Conservation (phyloP, 345 rosid genomes). For the Pelargonium nanum region DNA sequence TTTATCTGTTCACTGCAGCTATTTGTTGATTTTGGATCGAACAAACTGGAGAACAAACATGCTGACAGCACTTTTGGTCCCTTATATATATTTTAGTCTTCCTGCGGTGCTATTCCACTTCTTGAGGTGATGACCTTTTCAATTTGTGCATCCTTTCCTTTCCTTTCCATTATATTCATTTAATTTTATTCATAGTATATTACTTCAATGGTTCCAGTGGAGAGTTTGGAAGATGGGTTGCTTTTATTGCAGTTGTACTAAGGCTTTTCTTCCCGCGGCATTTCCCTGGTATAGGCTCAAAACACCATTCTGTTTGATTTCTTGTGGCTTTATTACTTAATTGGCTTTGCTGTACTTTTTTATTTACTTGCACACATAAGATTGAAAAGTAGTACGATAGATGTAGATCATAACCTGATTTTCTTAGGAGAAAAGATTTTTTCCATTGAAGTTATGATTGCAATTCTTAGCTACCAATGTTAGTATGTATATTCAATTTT, state of each 20-base stretch:
- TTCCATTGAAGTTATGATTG: too few species aligned
- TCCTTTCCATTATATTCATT: not conserved
- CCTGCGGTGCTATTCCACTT: constrained; percentile 55
- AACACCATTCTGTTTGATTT: not conserved
- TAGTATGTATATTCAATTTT: too few species aligned
- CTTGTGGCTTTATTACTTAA: too few species aligned
- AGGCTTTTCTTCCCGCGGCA: constrained; percentile 70
- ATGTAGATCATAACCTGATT: too few species aligned
- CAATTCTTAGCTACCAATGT: too few species aligned
- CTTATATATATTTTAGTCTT: constrained; percentile 81
- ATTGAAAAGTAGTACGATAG: too few species aligned
- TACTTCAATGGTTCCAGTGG: constrained; percentile 33
- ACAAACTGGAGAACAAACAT: constrained; percentile 96
- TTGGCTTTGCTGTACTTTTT: too few species aligned
- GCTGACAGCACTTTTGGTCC: constrained; percentile 73
- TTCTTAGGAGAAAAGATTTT: too few species aligned
- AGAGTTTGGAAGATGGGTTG: constrained; percentile 86
- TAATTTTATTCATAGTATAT: not conserved
- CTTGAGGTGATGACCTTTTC: constrained; percentile 42
- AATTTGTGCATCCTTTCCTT: not conserved
- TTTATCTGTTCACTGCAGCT: constrained; percentile 32
- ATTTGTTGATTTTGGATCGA: constrained; percentile 76
- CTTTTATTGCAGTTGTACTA: constrained; percentile 56
- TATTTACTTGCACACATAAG: too few species aligned
- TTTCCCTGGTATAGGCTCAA: constrained; percentile 51